Conservation (phyloP, 1,284 basidiomycete genomes). For the Cutaneotrichosporon sp. region DNA sequence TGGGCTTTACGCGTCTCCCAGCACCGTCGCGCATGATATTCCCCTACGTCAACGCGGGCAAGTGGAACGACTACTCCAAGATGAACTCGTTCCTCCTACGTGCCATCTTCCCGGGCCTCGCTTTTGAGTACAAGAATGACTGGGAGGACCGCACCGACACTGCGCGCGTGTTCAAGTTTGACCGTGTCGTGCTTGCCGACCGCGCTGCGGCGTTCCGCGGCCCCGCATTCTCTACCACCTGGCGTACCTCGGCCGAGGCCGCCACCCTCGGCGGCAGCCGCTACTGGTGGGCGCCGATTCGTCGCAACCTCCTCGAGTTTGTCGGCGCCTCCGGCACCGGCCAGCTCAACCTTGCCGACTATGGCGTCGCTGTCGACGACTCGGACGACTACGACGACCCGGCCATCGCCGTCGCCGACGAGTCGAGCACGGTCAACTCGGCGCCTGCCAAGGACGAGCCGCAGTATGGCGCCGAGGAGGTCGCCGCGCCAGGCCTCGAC, state of each 20-base stretch:
- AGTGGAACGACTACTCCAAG: conserved; percentile 79
- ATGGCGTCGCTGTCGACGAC: conserved; percentile 32
- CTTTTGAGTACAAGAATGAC: conserved; percentile 56
- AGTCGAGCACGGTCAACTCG: not conserved
- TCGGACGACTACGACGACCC: not conserved
- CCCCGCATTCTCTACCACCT: conserved; percentile 61
- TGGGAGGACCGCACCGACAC: conserved; percentile 59
- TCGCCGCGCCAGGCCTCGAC: conserved; percentile 3
- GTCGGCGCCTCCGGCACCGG: conserved; percentile 36
- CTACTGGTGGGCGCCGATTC: conserved; percentile 74
- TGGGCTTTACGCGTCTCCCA: conserved; percentile 61
- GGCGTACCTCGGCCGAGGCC: conserved; percentile 67
- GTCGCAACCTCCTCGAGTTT: conserved; percentile 66
- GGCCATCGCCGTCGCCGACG: not conserved
- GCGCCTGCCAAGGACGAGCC: too few relatives aligned
- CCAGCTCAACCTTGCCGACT: conserved; percentile 33
- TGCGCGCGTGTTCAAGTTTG: conserved; percentile 66
- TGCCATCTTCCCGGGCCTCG: conserved; percentile 65
- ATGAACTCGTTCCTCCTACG: conserved; percentile 64
- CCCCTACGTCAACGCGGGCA: conserved; percentile 61
- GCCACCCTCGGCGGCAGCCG: conserved; percentile 65
- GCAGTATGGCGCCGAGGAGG: not conserved
- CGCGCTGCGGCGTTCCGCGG: conserved; percentile 72
- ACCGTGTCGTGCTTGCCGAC: conserved; percentile 74
- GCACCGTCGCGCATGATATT: conserved; percentile 68